These are phyloP conservation scores for Haplographium delicatum DNA, from an alignment of 495 filamentous ascomycete genomes.

Conservation along the genomic window DNA sequence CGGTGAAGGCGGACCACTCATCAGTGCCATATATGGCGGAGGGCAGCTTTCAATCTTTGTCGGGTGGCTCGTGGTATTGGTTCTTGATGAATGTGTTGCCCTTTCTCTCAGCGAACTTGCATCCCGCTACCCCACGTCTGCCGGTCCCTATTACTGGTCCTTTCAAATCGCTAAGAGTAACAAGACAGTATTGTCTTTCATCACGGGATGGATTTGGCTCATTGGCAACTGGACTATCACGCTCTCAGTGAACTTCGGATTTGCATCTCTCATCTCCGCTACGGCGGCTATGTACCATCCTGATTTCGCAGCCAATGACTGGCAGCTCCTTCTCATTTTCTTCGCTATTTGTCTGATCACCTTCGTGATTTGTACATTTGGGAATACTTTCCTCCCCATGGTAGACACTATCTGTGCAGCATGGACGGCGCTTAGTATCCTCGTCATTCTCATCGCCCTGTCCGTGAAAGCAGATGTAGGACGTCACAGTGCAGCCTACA, in stretches of 20 bases:
- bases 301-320: conserved; percentile 17
- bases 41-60: conserved; percentile 45
- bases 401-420: conserved; percentile 47
- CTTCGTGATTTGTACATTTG: conserved; percentile 39
- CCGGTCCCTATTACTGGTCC: conserved; percentile 48
- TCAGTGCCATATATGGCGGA: conserved; percentile 35
- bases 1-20: conserved; percentile 40
- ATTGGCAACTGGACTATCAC: conserved; percentile 28
- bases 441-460: conserved; percentile 39
- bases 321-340: conserved; percentile 37
- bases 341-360: conserved; percentile 37
- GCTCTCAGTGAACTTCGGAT: conserved; percentile 39
- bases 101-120: conserved; percentile 43
- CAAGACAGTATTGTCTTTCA: conserved; percentile 41
- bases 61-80: conserved; percentile 38
- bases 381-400: conserved; percentile 40
- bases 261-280: conserved; percentile 30
- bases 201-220: conserved; percentile 28
- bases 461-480: conserved; percentile 38
- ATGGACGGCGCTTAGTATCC: conserved; percentile 40
- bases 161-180: conserved; percentile 39
- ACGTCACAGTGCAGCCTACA: conserved; percentile 38
- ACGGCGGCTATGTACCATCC: conserved; percentile 29
- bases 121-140: conserved; percentile 45
- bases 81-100: conserved; percentile 31